Percentiles rank a stretch among this genome's conserved stretches.
phyloP scores from a whole-genome alignment of 1,284 basidiomycete genomes.

The Cystobasidium slooffiae region DNA sequence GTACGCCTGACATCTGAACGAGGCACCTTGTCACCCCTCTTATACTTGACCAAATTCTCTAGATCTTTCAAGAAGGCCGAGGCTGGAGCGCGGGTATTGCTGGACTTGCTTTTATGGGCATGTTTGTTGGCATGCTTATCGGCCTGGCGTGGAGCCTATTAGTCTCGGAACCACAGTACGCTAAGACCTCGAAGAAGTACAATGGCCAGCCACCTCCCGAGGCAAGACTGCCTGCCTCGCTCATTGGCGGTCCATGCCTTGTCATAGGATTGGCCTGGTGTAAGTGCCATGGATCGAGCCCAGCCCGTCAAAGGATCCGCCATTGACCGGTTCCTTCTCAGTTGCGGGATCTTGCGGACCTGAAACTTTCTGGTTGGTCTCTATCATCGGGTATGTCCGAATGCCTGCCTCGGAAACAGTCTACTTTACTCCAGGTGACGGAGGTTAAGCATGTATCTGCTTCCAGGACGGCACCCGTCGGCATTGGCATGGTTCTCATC shows the following conservation, averaged over 20 bases:
- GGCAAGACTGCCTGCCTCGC: slow-evolving; percentile 44
- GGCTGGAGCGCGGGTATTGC: no score
- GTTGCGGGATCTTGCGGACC: slow-evolving; percentile 57
- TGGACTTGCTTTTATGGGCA: slow-evolving; percentile 38
- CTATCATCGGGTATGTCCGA: slow-evolving; percentile 63
- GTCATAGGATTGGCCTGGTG: slow-evolving; percentile 58
- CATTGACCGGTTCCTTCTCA: neutral
- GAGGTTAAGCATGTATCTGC: neutral
- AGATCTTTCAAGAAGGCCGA: no score
- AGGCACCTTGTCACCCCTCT: no score
- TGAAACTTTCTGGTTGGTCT: slow-evolving; percentile 55
- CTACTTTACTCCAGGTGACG: neutral
- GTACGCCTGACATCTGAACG: no score
- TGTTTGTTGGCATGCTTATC: slow-evolving; percentile 40
- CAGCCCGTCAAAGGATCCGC: neutral
- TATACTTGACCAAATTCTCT: no score
- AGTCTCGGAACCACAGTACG: slow-evolving; percentile 48
- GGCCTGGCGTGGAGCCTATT: slow-evolving; percentile 43
- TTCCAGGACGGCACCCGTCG: slow-evolving; percentile 22
- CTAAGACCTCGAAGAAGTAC: slow-evolving; percentile 27
- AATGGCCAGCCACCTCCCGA: slow-evolving; percentile 47
- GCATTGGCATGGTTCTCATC: slow-evolving; percentile 65
- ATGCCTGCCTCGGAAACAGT: neutral
- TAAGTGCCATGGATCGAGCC: neutral
- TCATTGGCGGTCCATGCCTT: slow-evolving; percentile 56